Base-by-base conservation (phyloP, 192 early-diverging fungal genomes). In the Geosiphon pyriformis region DNA sequence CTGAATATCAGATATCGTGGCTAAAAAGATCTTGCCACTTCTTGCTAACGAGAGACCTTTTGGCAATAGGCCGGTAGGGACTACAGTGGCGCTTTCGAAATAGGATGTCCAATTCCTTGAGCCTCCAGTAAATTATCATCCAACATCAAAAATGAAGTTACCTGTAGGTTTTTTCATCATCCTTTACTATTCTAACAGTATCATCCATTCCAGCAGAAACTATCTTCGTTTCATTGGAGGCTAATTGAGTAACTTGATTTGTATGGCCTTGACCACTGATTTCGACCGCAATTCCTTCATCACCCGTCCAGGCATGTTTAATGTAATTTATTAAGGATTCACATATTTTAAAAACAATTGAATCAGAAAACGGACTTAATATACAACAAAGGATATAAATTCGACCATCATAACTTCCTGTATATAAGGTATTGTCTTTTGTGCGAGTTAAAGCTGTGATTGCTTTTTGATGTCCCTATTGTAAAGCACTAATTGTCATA, bases 401-500 rank as follows among this genome's bases (percentile, higher is more conserved):
- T n/a, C 85, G 82, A 7, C 96, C 96, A 72, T 98, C 96, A 72
- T 96, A 96, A 61, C 87, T 90, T 42, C 91, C 96, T 11, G 92
- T 92, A 73, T 83, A 90, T 33, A 98, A 76, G 1, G 84, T 87
- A 56, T 78, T 76, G 22, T 79, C 71, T 7, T 68, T 68, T 4
- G 71, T 67, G 0, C 80, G 71, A 1, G 89, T 78, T 29, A 96
- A 70, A 3, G 89, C 88, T 0, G 93, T 96, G 54, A 96, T 93
- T 10, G 85, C 83, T 69, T 88, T 87, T 74, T 86, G 84, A 72
- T 94, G 93, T 11, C 94, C 94, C 72, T 86, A 69, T 17, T 80
- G 65, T 34, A 49, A 46, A 4, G 15, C 15, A 42, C 48, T 60
- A 26, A 50, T 50, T 23, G 20, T 50, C 15, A 62, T 18, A 57